phyloP scores from a whole-genome alignment of 2,329 filamentous ascomycete genomes.

The Lachnellula occidentalis region DNA sequence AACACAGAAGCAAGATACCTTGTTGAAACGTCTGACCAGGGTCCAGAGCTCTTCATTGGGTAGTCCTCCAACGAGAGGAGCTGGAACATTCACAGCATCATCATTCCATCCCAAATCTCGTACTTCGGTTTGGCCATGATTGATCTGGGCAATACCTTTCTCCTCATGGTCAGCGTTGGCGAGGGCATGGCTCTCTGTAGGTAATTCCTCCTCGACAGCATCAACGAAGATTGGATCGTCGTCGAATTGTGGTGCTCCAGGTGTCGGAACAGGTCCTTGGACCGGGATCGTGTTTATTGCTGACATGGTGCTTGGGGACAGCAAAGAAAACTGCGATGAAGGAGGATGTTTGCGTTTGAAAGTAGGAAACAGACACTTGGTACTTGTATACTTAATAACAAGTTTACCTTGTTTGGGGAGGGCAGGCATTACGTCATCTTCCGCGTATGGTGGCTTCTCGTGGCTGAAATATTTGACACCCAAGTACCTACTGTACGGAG shows the following conservation, averaged over 20 bases:
- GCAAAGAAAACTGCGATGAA: too few species aligned
- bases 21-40: conserved; percentile 23
- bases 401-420: too few species aligned
- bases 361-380: too few species aligned
- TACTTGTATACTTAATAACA: too few species aligned
- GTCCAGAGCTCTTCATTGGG: conserved; percentile 60
- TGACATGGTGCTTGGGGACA: background rate
- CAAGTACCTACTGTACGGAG: too few species aligned
- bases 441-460: too few species aligned
- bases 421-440: too few species aligned
- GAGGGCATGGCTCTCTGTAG: conserved; percentile 38
- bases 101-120: conserved; percentile 56
- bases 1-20: conserved; percentile 7
- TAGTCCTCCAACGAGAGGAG: conserved; percentile 53
- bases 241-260: background rate
- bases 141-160: conserved; percentile 36
- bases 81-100: conserved; percentile 43
- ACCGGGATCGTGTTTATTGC: background rate
- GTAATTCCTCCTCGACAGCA: conserved; percentile 23
- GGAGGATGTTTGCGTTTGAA: too few species aligned
- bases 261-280: background rate
- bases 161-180: conserved; percentile 36
- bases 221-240: conserved; percentile 21
- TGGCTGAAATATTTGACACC: too few species aligned
- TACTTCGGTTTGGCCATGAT: conserved; percentile 39